phyloP scores from a whole-genome alignment of 352 stramenopile species.

The Globisporangium orthogonon region DNA sequence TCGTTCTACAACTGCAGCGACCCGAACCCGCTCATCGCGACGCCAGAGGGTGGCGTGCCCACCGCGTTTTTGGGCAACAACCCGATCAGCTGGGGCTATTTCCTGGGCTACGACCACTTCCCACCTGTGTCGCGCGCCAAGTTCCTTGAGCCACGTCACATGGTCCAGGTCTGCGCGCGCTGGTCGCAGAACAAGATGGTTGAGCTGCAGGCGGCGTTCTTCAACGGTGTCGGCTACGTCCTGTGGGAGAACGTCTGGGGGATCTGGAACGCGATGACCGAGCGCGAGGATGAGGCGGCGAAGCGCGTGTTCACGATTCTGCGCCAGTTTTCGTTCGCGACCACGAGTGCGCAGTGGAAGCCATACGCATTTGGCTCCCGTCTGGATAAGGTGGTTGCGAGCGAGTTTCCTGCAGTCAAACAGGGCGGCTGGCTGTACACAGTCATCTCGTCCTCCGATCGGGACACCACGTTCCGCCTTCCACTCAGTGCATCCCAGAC shows the following conservation, averaged over 20 bases:
- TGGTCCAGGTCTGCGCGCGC: slow-evolving; percentile 75
- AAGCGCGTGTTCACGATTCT: slow-evolving; percentile 64
- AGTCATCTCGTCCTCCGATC: slow-evolving; percentile 39
- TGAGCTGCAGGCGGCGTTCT: slow-evolving; percentile 70
- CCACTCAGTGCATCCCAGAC: slow-evolving; percentile 20
- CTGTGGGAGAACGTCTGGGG: slow-evolving; percentile 89
- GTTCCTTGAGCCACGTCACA: slow-evolving; percentile 76
- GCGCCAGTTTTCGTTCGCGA: slow-evolving; percentile 44
- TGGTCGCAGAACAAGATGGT: slow-evolving; percentile 69
- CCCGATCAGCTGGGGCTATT: slow-evolving; percentile 81
- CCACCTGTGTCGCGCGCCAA: slow-evolving; percentile 64
- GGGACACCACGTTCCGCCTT: slow-evolving; percentile 24
- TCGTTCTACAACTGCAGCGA: slow-evolving; percentile 74
- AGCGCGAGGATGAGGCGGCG: slow-evolving; percentile 52
- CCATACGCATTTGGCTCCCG: slow-evolving; percentile 32
- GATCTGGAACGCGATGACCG: slow-evolving; percentile 80
- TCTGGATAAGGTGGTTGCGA: slow-evolving; percentile 31
- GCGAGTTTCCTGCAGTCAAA: slow-evolving; percentile 28
- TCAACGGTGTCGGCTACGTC: slow-evolving; percentile 84
- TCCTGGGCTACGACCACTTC: slow-evolving; percentile 58
- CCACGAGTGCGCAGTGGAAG: slow-evolving; percentile 36
- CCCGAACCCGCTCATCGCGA: slow-evolving; percentile 33
- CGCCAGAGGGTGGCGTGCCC: slow-evolving; percentile 61
- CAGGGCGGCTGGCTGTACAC: slow-evolving; percentile 43
- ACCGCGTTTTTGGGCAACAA: slow-evolving; percentile 59